Evolutionary conservation across 1,284 basidiomycete species (phyloP), one percentile per base, ranked within the genome.

Genomic region (Porogramme epimiltina): DNA sequence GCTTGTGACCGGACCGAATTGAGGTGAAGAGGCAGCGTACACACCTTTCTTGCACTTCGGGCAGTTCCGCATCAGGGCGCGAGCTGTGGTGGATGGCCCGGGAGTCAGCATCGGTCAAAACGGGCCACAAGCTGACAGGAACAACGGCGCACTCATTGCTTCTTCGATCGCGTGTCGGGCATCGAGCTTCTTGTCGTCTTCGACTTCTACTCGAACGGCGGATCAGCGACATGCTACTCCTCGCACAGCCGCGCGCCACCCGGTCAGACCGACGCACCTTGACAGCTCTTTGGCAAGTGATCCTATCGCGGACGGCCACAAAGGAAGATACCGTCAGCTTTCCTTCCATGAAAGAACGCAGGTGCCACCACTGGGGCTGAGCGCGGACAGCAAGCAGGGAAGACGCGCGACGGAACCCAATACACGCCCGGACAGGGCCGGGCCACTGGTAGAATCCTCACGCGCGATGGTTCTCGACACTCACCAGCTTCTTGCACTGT

Each of bases 271-370:
- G n/a, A 58, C 65, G 36, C 55, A 87, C 89, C 90, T 75, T 90
- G 79, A 64, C 93, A 95, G n/a, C 75, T 87, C 70, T 84, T 93
- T 2, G 93, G 92, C n/a, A 93, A 67, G 72, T 94, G 92, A 64
- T 93, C 89, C 85, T 89, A 52, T 42, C 5, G 51, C 31, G 49
- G 9, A 15, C 20, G 24, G 41, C 20, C 41, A 39, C 9, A 36
- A 3, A 31, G 16, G 28, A 50, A 31, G n/a, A 39, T 4, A 54
- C 34, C 37, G 40, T 55, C n/a, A 43, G 45, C 24, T 43, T 38
- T 37, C 13, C 19, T 52, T 52, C 46, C 46, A 36, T 22, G 20
- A n/a, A n/a, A n/a, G n/a, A n/a, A n/a, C n/a, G n/a, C n/a, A n/a
- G n/a, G n/a, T n/a, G n/a, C n/a, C n/a, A n/a, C n/a, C n/a, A n/a